Conservation (phyloP, 1,139 yeast species). For the Sugiyamaella neomexicana region DNA sequence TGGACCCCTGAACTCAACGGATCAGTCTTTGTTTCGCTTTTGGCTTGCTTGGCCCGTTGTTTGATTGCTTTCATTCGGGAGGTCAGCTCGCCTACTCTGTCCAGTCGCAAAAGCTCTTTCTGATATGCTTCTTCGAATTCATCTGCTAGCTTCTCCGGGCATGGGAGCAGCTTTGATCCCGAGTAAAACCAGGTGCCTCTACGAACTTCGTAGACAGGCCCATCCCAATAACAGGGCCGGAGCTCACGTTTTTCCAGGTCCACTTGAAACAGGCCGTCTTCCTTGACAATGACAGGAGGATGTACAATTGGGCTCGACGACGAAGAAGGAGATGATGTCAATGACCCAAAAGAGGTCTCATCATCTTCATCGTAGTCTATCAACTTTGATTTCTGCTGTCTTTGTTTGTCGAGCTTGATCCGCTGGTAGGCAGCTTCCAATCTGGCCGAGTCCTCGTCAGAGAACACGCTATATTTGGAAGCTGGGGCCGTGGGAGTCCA, state of each 20-base stretch:
- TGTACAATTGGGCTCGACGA: not conserved
- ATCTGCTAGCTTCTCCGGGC: conserved; percentile 51
- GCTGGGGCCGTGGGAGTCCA: conserved; percentile 43
- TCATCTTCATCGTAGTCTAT: conserved; percentile 7
- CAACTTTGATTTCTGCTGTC: not conserved
- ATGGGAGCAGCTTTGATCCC: conserved; percentile 52
- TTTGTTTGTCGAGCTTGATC: conserved; percentile 10
- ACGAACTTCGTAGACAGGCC: conserved; percentile 79
- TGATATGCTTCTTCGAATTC: conserved; percentile 61
- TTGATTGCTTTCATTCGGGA: conserved; percentile 5
- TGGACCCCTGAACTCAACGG: too few species aligned
- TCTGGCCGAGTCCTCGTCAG: conserved; percentile 58
- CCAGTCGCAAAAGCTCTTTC: conserved; percentile 27
- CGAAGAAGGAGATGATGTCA: conserved; percentile 1
- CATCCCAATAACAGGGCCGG: conserved; percentile 83
- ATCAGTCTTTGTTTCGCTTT: not conserved
- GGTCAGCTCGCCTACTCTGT: conserved; percentile 6
- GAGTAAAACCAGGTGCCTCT: conserved; percentile 82
- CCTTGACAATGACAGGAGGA: conserved; percentile 62
- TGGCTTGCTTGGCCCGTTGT: not conserved
- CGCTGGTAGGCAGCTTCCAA: conserved; percentile 54
- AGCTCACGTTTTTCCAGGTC: conserved; percentile 56
- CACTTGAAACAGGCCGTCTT: conserved; percentile 77
- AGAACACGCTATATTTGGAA: conserved; percentile 66
- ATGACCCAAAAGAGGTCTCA: conserved; percentile 3